These are phyloP conservation scores for Pontederia paniculata DNA, from an alignment of 176 grass and related monocot species.

Conservation along the genomic window DNA sequence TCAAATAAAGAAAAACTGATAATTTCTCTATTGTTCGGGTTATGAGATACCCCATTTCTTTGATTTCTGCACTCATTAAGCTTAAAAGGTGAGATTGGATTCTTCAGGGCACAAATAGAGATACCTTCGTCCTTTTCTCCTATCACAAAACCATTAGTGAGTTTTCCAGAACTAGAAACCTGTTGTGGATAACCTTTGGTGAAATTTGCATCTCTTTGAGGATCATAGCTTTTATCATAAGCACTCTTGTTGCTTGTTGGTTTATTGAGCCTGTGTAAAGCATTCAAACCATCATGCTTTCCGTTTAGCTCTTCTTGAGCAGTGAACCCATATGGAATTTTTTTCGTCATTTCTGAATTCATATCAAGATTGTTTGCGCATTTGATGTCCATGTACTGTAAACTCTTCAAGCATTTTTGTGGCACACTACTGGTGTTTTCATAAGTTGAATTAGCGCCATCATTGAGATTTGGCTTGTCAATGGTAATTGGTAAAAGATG, in stretches of 20 bases:
- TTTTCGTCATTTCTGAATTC: constrained; percentile 42
- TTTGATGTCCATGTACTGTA: constrained; percentile 24
- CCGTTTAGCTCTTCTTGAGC: constrained; percentile 13
- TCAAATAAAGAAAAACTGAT: neutral
- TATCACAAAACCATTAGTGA: neutral
- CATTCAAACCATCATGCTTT: constrained; percentile 18
- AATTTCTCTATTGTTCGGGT: neutral
- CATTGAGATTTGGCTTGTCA: constrained; percentile 21
- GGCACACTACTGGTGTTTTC: constrained; percentile 3
- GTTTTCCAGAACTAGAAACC: neutral
- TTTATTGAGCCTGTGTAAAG: constrained; percentile 25
- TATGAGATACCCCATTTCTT: neutral
- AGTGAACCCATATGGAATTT: constrained; percentile 23
- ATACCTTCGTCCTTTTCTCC: neutral
- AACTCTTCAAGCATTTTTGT: constrained; percentile 24
- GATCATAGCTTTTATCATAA: neutral
- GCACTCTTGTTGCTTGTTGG: constrained; percentile 26
- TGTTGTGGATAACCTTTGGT: neutral
- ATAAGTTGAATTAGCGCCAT: neutral
- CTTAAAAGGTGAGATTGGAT: neutral
- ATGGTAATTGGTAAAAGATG: constrained; percentile 22
- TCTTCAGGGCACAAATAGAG: neutral
- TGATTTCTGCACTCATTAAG: constrained; percentile 1
- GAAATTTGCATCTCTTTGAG: neutral
- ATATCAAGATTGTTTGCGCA: constrained; percentile 33